phyloP scores from a whole-genome alignment of 805 yeast species.

The Metschnikowia aberdeeniae region DNA sequence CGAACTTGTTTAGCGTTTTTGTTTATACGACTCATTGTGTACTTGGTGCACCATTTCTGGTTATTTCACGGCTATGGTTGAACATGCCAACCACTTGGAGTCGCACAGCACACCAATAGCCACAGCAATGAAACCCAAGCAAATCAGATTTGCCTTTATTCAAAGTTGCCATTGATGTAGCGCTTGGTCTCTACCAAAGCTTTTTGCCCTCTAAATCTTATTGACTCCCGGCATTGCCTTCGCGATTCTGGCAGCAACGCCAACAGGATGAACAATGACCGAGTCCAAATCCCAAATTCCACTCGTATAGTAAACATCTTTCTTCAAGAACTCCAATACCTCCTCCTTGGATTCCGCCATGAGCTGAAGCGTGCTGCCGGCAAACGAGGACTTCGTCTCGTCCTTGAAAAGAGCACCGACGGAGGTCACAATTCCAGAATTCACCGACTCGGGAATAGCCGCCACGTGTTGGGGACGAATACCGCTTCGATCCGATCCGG shows the following conservation, averaged over 20 bases:
- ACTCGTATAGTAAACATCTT: slow-evolving; percentile 56
- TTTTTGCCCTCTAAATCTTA: slow-evolving; percentile 8
- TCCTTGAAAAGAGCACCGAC: slow-evolving; percentile 51
- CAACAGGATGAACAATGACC: slow-evolving; percentile 53
- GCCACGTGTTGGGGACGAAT: slow-evolving; percentile 53
- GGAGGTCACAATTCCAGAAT: slow-evolving; percentile 39
- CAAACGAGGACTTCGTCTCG: slow-evolving; percentile 47
- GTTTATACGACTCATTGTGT: no score
- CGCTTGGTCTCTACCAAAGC: no score
- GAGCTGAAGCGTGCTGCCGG: slow-evolving; percentile 64
- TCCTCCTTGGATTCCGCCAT: slow-evolving; percentile 64
- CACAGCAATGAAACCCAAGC: no score
- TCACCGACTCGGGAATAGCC: slow-evolving; percentile 41
- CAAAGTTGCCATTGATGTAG: no score
- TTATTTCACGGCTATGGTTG: no score
- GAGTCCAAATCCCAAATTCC: slow-evolving; percentile 77
- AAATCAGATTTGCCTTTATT: no score
- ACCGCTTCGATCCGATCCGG: slow-evolving; percentile 52
- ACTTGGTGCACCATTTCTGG: no score
- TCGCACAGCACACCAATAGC: no score
- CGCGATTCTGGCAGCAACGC: slow-evolving; percentile 34
- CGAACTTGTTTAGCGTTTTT: no score
- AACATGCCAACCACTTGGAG: no score
- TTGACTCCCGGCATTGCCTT: slow-evolving; percentile 30
- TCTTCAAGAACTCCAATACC: slow-evolving; percentile 57